Evolutionary conservation across 108 stramenopile genomes (phyloP), one percentile per base, ranked within the genome.

Genomic region (Aurantiochytrium sp.): DNA sequence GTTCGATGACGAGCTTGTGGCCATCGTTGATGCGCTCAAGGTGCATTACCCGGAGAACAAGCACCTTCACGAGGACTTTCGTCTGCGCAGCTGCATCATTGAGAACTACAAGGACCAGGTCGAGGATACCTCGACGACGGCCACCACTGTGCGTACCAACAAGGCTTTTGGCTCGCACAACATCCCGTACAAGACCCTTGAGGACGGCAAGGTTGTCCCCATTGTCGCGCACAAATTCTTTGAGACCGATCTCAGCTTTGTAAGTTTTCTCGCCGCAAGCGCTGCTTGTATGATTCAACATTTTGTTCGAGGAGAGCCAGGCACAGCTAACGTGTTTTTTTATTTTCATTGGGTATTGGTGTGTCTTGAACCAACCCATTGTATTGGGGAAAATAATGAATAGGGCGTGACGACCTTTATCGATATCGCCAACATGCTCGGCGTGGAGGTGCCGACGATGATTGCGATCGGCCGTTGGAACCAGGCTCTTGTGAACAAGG

Each of bases 101-200:
- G 89, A 89, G 55, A 88, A 87, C 47, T 90, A 90, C 88, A 45
- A 64, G 88, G 90, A 88, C 42, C 90, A 90, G 60, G 87, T 90
- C 59, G 47, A 51, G 25, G 90, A 90, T 42, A 35, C 8, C n/a
- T 87, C 87, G 19, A 88, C 90, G 21, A 51, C 57, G 8, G 57
- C 60, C 28, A 29, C 87, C 5, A 72, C 69, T 28, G 60, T 90
- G n/a, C 28, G 35, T 10, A 76, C 90, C 25, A 90, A 87, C 90
- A 58, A 44, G 19, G 90, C 87, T 21, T 90, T 88, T 44, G 49
- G 44, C 25, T 53, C 45, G 25, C 90, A 90, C 60, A 88, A 88
- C 42, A 87, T 90, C 14, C 90, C 90, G 12, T 87, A 90, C 64
- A 87, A 64, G 28, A 35, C 28, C 47, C 45, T 89, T 18, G 89